phyloP scores from a whole-genome alignment of 148 eudicot species.

The Bassia scoparia region DNA sequence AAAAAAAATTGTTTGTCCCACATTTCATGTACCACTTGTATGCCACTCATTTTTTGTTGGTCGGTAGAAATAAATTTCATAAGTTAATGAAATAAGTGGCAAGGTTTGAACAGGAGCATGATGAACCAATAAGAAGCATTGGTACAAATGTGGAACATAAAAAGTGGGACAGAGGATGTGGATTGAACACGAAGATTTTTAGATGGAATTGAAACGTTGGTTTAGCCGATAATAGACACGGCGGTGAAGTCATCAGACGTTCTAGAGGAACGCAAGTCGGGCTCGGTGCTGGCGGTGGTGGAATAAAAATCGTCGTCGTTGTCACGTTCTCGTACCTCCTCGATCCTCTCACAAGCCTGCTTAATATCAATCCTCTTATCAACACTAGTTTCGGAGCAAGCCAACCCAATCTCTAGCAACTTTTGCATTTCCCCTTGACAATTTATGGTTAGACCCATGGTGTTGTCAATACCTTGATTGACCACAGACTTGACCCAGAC shows the following conservation, averaged over 20 bases:
- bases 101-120: background rate
- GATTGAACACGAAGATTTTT: no score
- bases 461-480: conserved; percentile 44
- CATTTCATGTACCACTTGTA: background rate
- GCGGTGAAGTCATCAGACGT: conserved; percentile 47
- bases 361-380: conserved; percentile 68
- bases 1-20: background rate
- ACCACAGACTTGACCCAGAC: conserved; percentile 36
- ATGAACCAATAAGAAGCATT: background rate
- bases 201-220: no score
- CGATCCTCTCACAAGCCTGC: conserved; percentile 54
- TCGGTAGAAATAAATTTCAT: background rate
- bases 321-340: conserved; percentile 55
- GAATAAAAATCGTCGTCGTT: conserved; percentile 55
- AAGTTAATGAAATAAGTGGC: background rate
- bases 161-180: conserved; percentile 4
- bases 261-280: conserved; percentile 39
- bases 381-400: conserved; percentile 52
- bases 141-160: background rate
- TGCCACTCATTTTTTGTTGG: background rate
- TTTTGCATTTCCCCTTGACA: conserved; percentile 62
- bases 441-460: conserved; percentile 35
- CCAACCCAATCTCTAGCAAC: conserved; percentile 54
- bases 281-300: conserved; percentile 31
- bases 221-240: no score